Evolutionary conservation across 805 yeast species (phyloP).

Genomic region (Starmerella bombi): DNA sequence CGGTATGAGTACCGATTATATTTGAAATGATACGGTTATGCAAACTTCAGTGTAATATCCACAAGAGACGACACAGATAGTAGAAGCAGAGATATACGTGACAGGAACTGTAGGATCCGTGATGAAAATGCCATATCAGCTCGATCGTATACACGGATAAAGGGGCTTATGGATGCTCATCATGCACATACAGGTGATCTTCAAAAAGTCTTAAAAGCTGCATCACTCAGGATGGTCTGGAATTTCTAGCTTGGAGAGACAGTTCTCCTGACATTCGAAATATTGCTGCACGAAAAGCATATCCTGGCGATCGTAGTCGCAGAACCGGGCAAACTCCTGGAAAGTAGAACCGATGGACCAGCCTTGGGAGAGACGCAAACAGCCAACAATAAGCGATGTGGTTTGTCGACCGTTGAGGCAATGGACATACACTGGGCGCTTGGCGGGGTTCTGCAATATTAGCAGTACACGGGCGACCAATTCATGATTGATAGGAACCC

Average conservation of each 20-base stretch:
- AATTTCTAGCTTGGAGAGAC: not conserved
- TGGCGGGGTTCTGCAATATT: slow-evolving; percentile 42
- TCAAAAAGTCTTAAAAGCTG: too few relatives aligned
- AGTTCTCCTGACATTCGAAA: slow-evolving; percentile 1
- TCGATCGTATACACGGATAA: too few relatives aligned
- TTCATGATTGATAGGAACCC: slow-evolving; percentile 59
- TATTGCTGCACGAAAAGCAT: slow-evolving; percentile 72
- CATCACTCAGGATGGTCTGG: too few relatives aligned
- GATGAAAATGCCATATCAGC: too few relatives aligned
- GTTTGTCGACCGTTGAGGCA: slow-evolving; percentile 85
- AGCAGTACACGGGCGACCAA: slow-evolving; percentile 48
- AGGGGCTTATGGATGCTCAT: too few relatives aligned
- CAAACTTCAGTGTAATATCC: too few relatives aligned
- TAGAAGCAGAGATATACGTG: too few relatives aligned
- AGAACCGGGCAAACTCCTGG: slow-evolving; percentile 67
- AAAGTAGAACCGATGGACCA: slow-evolving; percentile 86
- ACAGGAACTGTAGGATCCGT: too few relatives aligned
- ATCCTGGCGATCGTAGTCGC: slow-evolving; percentile 71
- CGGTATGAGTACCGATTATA: too few relatives aligned
- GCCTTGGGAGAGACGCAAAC: slow-evolving; percentile 64
- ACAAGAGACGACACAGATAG: too few relatives aligned
- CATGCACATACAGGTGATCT: too few relatives aligned
- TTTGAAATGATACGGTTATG: too few relatives aligned
- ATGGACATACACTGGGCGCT: slow-evolving; percentile 67
- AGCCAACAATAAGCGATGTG: slow-evolving; percentile 72